Evolutionary conservation across 148 eudicot genomes (phyloP).

Genomic region (Rheum nobile): DNA sequence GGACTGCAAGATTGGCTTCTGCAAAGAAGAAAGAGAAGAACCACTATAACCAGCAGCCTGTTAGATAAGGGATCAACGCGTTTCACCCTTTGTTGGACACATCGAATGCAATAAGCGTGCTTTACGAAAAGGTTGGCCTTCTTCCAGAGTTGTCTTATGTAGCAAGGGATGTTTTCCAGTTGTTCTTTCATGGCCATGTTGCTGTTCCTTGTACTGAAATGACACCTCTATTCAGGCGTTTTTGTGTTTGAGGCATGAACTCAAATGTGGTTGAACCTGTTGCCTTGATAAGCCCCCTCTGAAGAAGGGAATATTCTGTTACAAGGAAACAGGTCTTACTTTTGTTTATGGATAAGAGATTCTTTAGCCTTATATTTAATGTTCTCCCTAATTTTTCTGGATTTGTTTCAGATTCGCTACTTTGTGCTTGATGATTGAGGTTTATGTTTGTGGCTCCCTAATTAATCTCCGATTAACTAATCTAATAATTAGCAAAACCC

Average conservation of each 20-base stretch:
- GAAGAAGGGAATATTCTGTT: not conserved
- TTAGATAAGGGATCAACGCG: constrained; percentile 25
- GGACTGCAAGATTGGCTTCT: constrained; percentile 85
- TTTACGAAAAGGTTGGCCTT: not conserved
- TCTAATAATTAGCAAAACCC: not conserved
- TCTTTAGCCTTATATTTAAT: not conserved
- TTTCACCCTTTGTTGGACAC: not conserved
- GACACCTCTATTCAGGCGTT: constrained; percentile 1
- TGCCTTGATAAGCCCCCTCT: not conserved
- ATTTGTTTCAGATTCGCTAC: too few relatives aligned
- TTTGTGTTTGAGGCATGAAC: constrained; percentile 1
- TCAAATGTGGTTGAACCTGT: not conserved
- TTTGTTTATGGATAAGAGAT: not conserved
- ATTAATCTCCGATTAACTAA: not conserved
- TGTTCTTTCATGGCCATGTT: not conserved
- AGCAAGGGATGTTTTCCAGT: not conserved
- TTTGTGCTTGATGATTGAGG: too few relatives aligned
- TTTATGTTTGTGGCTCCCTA: too few relatives aligned
- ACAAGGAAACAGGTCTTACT: not conserved
- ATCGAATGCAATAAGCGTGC: not conserved
- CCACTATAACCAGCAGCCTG: constrained; percentile 97
- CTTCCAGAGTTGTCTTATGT: not conserved
- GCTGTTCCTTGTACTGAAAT: not conserved
- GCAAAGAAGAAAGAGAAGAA: constrained; percentile 98
- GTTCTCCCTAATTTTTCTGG: not conserved